Base-by-base conservation (phyloP, 139 green algal species). In the Chlamydomonas asymmetrica region DNA sequence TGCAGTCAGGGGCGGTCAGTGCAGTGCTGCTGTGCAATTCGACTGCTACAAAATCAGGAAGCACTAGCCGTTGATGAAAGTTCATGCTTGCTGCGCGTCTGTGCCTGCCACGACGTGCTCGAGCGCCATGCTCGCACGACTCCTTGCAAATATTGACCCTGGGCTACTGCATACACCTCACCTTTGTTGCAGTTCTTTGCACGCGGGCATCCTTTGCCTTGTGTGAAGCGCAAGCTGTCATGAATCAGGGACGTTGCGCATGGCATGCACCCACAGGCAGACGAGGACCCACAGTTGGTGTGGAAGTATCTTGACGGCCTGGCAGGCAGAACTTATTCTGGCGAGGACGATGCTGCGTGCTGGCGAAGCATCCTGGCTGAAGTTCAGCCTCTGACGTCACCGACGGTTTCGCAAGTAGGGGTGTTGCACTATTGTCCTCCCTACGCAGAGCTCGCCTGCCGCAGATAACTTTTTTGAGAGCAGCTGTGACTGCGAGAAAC, bases 271-370 rank as follows among this genome's bases (percentile, higher is more conserved):
- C 2, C 34, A 5, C 66, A 82, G 71, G 75, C 75, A 0, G 75
- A 76, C 20, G 81, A 80, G 34, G 73, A 80, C 16, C 5, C 41
- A 37, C 1, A 13, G 1, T 39, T 65, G 45, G 74, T 78, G 39
- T 78, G 73, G 64, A 29, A 10, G 2, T 78, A 72, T 66, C 37
- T 76, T 43, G 63, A 88, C 20, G 45, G 20, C 5, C 45, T 48
- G 50, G 13, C 35, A 6, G 2, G 64, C 37, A 35, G 39, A 2
- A 52, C 43, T 27, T 38, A 45, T 2, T 25, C 39, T 45, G 35
- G 38, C n/a, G 27, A 27, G 16, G 25, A 10, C 10, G 63, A 79
- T 3, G 40, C 57, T 4, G 31, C 3, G 23, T 86, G 81, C 67
- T 86, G 81, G 81, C 59, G 40, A 0, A 29, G 63, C 6, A 66